These are phyloP conservation scores for Peterozyma toletana DNA, from an alignment of 805 yeast genomes.

Conservation along the genomic window DNA sequence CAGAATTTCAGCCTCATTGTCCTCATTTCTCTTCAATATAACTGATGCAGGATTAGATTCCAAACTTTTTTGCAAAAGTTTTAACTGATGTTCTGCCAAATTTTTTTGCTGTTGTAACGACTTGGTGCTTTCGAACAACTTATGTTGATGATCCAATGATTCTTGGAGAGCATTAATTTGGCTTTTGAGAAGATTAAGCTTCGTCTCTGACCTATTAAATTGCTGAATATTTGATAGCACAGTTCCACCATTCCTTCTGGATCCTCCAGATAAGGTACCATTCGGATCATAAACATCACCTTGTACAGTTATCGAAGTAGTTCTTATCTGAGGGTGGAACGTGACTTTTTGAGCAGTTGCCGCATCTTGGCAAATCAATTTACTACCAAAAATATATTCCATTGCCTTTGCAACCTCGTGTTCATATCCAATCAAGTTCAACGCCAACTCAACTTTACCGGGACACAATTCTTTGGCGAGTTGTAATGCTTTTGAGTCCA, in stretches of 20 bases:
- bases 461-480: slow-evolving; percentile 77
- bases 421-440: slow-evolving; percentile 72
- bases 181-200: slow-evolving; percentile 31
- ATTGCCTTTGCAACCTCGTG: slow-evolving; percentile 69
- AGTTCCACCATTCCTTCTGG: slow-evolving; percentile 54
- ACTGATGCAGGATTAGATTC: slow-evolving; percentile 49
- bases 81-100: slow-evolving; percentile 51
- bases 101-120: slow-evolving; percentile 52
- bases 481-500: slow-evolving; percentile 44
- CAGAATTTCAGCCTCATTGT: slow-evolving; percentile 37
- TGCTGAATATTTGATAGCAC: slow-evolving; percentile 60
- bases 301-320: slow-evolving; percentile 80
- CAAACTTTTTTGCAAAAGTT: slow-evolving; percentile 45
- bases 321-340: slow-evolving; percentile 70
- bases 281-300: slow-evolving; percentile 96
- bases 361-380: slow-evolving; percentile 83
- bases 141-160: slow-evolving; percentile 34
- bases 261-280: slow-evolving; percentile 96
- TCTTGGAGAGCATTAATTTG: slow-evolving; percentile 32
- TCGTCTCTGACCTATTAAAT: slow-evolving; percentile 38
- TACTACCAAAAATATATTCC: slow-evolving; percentile 85
- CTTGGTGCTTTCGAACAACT: slow-evolving; percentile 40
- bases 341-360: slow-evolving; percentile 86
- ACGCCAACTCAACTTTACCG: slow-evolving; percentile 81
- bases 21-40: slow-evolving; percentile 42